A percentile compares a stretch with the other conserved stretches of the same genome.
Conservation (phyloP, 2,329 filamentous ascomycete genomes). For the Fusarium nurragi region DNA sequence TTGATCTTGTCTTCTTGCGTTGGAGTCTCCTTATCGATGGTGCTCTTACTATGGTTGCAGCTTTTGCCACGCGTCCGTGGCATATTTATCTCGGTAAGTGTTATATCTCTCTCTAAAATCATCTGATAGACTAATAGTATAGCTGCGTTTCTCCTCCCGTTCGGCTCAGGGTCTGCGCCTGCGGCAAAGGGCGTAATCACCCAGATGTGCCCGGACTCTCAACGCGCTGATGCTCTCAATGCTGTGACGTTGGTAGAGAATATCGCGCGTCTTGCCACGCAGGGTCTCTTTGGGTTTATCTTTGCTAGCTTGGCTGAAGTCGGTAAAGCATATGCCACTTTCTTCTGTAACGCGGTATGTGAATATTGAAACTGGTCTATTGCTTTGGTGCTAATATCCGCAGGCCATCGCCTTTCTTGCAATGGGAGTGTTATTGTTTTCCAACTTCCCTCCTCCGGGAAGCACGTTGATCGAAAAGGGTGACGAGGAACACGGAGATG, state of each 20-base stretch:
- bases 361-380: rapidly evolving
- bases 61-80: conserved; percentile 70
- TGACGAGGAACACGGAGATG: conserved; percentile 4
- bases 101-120: rapidly evolving
- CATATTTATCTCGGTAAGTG: conserved; percentile 70
- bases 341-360: conserved; percentile 72
- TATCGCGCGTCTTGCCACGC: conserved; percentile 70
- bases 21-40: conserved; percentile 74
- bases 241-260: conserved; percentile 77
- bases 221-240: conserved; percentile 72
- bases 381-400: conserved; percentile 9
- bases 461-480: conserved; percentile 49
- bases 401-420: conserved; percentile 62
- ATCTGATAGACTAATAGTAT: rapidly evolving
- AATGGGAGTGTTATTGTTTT: conserved; percentile 53
- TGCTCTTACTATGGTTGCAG: conserved; percentile 68
- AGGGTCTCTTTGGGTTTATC: conserved; percentile 72
- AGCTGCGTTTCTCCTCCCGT: conserved; percentile 71
- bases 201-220: conserved; percentile 70
- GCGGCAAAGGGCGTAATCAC: conserved; percentile 79
- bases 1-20: conserved; percentile 74
- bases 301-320: conserved; percentile 71
- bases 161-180: conserved; percentile 74
- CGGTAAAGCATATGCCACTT: conserved; percentile 69
- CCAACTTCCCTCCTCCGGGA: conserved; percentile 54